Percentiles rank a stretch among this genome's conserved stretches.
Evolutionary conservation across 2,329 filamentous ascomycete genomes (phyloP).

Genomic region (Catunica adiposa): DNA sequence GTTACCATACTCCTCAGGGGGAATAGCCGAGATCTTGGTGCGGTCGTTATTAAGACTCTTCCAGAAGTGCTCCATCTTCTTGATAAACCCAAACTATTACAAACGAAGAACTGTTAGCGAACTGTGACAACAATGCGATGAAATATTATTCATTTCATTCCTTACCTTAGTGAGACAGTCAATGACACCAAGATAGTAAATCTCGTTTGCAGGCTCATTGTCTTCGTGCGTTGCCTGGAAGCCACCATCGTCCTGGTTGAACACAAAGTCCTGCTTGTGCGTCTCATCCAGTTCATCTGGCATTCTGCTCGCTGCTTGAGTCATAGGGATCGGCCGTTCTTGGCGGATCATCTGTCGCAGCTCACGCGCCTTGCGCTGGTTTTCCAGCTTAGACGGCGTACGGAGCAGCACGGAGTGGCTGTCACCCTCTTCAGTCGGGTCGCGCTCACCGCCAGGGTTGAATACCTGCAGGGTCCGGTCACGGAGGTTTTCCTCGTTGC

Average conservation of each 20-base stretch:
- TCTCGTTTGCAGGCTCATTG: slow-evolving; percentile 67
- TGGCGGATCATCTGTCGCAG: slow-evolving; percentile 81
- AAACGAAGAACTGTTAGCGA: background rate
- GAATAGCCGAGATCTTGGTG: slow-evolving; percentile 79
- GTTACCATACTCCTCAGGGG: slow-evolving; percentile 80
- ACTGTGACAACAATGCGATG: slow-evolving; percentile 18
- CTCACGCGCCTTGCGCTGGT: slow-evolving; percentile 75
- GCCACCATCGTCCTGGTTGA: slow-evolving; percentile 87
- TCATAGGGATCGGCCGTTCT: slow-evolving; percentile 86
- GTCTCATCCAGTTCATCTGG: slow-evolving; percentile 72
- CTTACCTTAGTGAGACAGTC: slow-evolving; percentile 93
- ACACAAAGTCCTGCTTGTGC: slow-evolving; percentile 56
- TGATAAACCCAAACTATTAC: slow-evolving; percentile 71
- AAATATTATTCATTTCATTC: slow-evolving; percentile 17
- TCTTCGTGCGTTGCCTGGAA: slow-evolving; percentile 87
- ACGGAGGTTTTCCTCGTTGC: slow-evolving; percentile 86
- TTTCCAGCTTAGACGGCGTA: slow-evolving; percentile 88
- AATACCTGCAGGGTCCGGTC: slow-evolving; percentile 86
- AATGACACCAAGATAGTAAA: slow-evolving; percentile 97
- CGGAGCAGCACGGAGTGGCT: slow-evolving; percentile 54
- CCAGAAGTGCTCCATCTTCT: slow-evolving; percentile 92
- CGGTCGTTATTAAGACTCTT: slow-evolving; percentile 78
- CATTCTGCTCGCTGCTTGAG: slow-evolving; percentile 68
- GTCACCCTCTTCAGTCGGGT: slow-evolving; percentile 35
- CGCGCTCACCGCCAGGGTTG: slow-evolving; percentile 48